phyloP scores from a whole-genome alignment of 495 filamentous ascomycete species.

The Aspergillus olivimuriae region DNA sequence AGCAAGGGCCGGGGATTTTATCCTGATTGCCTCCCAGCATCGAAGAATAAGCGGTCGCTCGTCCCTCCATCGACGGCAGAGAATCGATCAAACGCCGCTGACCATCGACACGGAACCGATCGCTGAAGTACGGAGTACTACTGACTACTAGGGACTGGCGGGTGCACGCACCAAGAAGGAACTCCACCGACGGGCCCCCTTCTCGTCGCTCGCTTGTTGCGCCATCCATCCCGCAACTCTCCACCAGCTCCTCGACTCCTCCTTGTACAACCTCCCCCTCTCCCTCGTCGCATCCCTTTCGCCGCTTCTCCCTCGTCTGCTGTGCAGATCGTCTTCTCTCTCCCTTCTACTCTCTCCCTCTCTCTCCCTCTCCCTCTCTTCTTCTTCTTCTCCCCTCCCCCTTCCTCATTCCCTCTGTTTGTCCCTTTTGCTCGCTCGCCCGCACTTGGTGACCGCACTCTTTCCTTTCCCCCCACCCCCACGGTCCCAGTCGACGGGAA shows the following conservation, averaged over 20 bases:
- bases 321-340: conserved; percentile 33
- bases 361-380: conserved; percentile 21
- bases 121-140: too few relatives aligned
- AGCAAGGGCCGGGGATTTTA: conserved; percentile 18
- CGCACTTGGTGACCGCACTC: not conserved
- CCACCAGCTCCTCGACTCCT: conserved; percentile 44
- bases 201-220: conserved; percentile 47
- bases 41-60: conserved; percentile 5
- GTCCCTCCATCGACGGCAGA: not conserved
- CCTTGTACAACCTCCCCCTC: conserved; percentile 25
- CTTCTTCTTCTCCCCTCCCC: conserved; percentile 14
- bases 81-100: not conserved
- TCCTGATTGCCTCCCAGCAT: conserved; percentile 2
- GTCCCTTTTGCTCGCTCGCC: not conserved
- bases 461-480: not conserved
- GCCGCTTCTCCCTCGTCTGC: conserved; percentile 21
- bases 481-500: conserved; percentile 20
- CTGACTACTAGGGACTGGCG: not conserved
- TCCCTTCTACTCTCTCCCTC: conserved; percentile 20
- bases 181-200: too few relatives aligned
- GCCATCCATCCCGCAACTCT: conserved; percentile 79
- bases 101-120: too few relatives aligned
- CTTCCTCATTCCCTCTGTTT: not conserved
- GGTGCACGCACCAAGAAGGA: not conserved
- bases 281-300: conserved; percentile 14